Evolutionary conservation across 768 basidiomycete genomes (phyloP).

Genomic region (Suillus luteus): DNA sequence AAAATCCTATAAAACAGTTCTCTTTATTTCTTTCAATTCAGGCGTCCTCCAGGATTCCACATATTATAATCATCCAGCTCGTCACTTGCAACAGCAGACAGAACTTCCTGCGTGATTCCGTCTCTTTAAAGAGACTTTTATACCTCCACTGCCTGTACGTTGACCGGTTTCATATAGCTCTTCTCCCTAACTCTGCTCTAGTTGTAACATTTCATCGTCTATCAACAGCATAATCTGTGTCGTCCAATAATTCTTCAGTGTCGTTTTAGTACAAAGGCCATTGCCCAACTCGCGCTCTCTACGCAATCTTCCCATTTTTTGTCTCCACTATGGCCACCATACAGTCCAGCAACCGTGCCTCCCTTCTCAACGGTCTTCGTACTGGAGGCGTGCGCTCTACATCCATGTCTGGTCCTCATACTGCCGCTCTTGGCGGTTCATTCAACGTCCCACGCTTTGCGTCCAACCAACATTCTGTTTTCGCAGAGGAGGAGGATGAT

Average conservation of each 20-base stretch:
- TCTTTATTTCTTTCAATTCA: slow-evolving; percentile 21
- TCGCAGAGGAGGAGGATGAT: slow-evolving; percentile 50
- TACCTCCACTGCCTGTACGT: slow-evolving; percentile 9
- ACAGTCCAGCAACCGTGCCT: slow-evolving; percentile 65
- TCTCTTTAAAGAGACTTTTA: slow-evolving; percentile 20
- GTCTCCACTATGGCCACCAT: slow-evolving; percentile 43
- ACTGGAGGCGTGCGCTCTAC: slow-evolving; percentile 88
- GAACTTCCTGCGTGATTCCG: slow-evolving; percentile 8
- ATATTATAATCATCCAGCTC: slow-evolving; percentile 24
- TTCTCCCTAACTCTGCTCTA: slow-evolving; percentile 5
- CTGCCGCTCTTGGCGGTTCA: slow-evolving; percentile 60
- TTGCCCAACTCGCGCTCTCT: slow-evolving; percentile 14
- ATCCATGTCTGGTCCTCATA: slow-evolving; percentile 61
- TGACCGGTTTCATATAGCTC: background rate
- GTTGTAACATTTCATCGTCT: slow-evolving; percentile 22
- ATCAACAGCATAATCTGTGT: slow-evolving; percentile 30
- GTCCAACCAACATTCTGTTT: slow-evolving; percentile 42
- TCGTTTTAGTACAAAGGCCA: slow-evolving; percentile 16
- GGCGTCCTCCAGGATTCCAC: slow-evolving; percentile 11
- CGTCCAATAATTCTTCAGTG: slow-evolving; percentile 30
- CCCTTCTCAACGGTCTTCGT: slow-evolving; percentile 85
- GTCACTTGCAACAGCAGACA: slow-evolving; percentile 14
- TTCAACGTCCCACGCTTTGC: slow-evolving; percentile 66
- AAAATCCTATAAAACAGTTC: slow-evolving; percentile 16
- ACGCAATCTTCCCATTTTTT: slow-evolving; percentile 18